Percentiles rank a stretch among this genome's conserved stretches.
Conservation (phyloP, 2,329 filamentous ascomycete species). For the Chaetomium olivaceum region DNA sequence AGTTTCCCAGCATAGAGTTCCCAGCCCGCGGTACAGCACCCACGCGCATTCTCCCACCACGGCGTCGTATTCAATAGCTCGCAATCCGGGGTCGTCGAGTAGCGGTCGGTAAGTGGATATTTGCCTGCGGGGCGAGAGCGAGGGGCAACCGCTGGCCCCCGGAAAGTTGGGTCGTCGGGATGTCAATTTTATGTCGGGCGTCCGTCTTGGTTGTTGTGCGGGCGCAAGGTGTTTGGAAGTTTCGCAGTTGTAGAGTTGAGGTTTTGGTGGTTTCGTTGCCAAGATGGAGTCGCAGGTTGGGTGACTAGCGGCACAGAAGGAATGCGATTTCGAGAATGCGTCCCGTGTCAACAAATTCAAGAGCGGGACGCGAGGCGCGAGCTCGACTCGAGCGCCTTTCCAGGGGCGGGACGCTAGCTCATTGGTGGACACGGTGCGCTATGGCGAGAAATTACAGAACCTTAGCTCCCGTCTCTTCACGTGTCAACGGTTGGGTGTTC, state of each 20-base stretch:
- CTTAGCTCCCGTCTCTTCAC: slow-evolving; percentile 23
- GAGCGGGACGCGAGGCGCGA: slow-evolving; percentile 32
- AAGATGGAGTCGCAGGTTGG: slow-evolving; percentile 10
- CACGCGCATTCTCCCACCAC: slow-evolving; percentile 30
- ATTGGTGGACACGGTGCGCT: slow-evolving; percentile 28
- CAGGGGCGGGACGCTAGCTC: slow-evolving; percentile 13
- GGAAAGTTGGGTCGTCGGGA: slow-evolving; percentile 1
- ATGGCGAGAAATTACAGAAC: slow-evolving; percentile 25
- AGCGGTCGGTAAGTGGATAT: slow-evolving; percentile 4
- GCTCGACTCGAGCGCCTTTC: neutral
- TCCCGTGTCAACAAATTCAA: slow-evolving; percentile 36
- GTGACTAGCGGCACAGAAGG: slow-evolving; percentile 14
- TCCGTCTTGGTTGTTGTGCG: slow-evolving; percentile 9
- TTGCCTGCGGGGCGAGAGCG: slow-evolving; percentile 8
- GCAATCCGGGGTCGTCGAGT: slow-evolving; percentile 11
- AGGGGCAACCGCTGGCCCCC: neutral
- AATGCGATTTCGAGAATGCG: slow-evolving; percentile 21
- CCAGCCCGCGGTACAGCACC: slow-evolving; percentile 26
- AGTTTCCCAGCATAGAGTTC: slow-evolving; percentile 29
- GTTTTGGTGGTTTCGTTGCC: slow-evolving; percentile 6
- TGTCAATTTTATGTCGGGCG: slow-evolving; percentile 10
- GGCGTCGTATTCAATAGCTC: neutral
- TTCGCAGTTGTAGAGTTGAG: neutral
- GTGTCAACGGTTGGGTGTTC: slow-evolving; percentile 17
- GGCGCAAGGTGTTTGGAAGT: neutral